These are phyloP conservation scores for Stephania cephalantha DNA, from an alignment of 164 flowering plant species.

Conservation along the genomic window DNA sequence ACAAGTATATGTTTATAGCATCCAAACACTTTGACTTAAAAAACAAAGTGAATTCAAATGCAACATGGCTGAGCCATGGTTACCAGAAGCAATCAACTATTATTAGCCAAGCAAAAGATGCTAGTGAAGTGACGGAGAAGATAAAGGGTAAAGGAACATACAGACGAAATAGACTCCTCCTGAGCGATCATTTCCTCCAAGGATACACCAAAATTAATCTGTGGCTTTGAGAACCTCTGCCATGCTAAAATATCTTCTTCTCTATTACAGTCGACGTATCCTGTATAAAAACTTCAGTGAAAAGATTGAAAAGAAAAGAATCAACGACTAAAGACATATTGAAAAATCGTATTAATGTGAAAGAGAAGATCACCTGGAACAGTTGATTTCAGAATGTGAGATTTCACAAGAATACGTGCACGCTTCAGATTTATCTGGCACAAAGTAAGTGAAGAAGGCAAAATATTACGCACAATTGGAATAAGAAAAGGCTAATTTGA, in stretches of 20 bases:
- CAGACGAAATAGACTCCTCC: conserved; percentile 45
- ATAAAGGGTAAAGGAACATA: conserved; percentile 13
- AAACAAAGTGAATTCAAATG: no score
- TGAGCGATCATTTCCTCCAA: conserved; percentile 54
- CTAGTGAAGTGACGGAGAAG: no score
- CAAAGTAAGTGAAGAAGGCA: conserved; percentile 1
- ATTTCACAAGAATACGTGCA: conserved; percentile 70
- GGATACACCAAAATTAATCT: conserved; percentile 61
- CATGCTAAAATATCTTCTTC: conserved; percentile 65
- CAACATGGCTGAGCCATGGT: no score
- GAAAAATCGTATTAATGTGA: not conserved
- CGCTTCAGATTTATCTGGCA: conserved; percentile 90
- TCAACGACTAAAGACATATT: not conserved
- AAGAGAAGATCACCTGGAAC: conserved; percentile 52
- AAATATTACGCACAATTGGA: not conserved
- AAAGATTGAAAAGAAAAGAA: not conserved
- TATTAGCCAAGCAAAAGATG: no score
- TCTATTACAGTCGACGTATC: conserved; percentile 68
- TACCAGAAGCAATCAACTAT: no score
- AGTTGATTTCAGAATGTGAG: conserved; percentile 45
- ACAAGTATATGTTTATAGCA: no score
- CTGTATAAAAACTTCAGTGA: conserved; percentile 31
- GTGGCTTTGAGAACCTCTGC: conserved; percentile 69
- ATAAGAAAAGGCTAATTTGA: not conserved
- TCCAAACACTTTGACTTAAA: no score